Conservation (phyloP, 129 eudicot genomes). For the Mikania micrantha region DNA sequence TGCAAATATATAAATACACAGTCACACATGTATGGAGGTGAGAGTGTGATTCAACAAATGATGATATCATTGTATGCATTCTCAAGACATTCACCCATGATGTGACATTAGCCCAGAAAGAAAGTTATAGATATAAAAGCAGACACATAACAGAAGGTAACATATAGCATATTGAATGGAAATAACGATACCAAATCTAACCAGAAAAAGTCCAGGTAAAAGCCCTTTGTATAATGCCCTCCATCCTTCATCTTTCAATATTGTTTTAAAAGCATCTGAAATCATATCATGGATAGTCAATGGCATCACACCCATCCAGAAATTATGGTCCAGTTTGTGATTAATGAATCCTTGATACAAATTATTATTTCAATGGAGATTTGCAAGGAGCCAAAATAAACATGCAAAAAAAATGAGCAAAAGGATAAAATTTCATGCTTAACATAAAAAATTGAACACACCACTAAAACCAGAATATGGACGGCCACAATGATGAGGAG, state of each 20-base stretch:
- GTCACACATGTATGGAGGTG: too few relatives aligned
- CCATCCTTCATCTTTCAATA: slow-evolving; percentile 98
- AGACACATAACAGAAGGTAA: background rate
- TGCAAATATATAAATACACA: too few relatives aligned
- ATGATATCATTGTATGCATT: background rate
- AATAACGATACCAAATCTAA: slow-evolving; percentile 38
- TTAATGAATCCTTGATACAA: background rate
- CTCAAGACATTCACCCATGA: background rate
- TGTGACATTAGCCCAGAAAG: background rate
- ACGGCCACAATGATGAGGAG: slow-evolving; percentile 61
- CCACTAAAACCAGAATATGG: slow-evolving; percentile 91
- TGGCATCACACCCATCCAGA: background rate
- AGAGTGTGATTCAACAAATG: background rate
- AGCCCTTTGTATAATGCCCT: slow-evolving; percentile 90
- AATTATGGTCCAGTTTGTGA: background rate
- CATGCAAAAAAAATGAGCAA: background rate
- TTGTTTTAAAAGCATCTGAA: slow-evolving; percentile 86
- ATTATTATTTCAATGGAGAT: background rate
- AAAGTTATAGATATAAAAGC: slow-evolving; percentile 3
- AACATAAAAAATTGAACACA: slow-evolving; percentile 26
- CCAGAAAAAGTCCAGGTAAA: slow-evolving; percentile 93
- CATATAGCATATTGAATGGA: slow-evolving; percentile 17
- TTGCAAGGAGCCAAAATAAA: background rate
- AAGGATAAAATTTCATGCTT: background rate
- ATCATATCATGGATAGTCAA: background rate